These are phyloP conservation scores for Amanita rimosa DNA, from an alignment of 768 basidiomycete species.

Conservation along the genomic window DNA sequence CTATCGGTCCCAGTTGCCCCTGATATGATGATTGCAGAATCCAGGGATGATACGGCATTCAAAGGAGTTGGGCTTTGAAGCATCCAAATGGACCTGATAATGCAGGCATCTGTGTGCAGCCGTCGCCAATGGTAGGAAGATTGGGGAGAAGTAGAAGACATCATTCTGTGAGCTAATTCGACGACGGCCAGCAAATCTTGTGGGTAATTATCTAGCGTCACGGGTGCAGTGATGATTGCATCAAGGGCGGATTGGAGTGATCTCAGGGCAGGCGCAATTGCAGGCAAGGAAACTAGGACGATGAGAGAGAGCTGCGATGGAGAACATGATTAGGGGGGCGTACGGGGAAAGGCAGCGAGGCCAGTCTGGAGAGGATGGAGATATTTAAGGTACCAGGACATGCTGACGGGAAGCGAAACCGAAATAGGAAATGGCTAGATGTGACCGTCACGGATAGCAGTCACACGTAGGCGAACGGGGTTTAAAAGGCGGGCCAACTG, in stretches of 20 bases:
- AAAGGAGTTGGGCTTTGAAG: constrained; percentile 17
- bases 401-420: background rate
- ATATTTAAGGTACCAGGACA: constrained; percentile 6
- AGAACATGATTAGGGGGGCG: background rate
- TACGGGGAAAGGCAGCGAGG: background rate
- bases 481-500: constrained; percentile 51
- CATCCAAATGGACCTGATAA: constrained; percentile 42
- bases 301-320: background rate
- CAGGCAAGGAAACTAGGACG: background rate
- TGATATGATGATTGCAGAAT: constrained; percentile 75
- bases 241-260: constrained; percentile 2
- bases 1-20: constrained; percentile 58
- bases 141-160: constrained; percentile 29
- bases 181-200: constrained; percentile 21
- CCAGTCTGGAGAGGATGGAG: background rate
- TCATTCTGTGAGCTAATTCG: constrained; percentile 31
- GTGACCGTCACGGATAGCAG: constrained; percentile 27
- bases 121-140: constrained; percentile 42
- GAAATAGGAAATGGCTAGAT: background rate
- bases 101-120: constrained; percentile 66
- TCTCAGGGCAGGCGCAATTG: background rate
- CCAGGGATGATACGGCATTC: constrained; percentile 50
- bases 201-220: background rate
- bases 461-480: constrained; percentile 35
- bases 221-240: background rate